These are phyloP conservation scores for Ammopiptanthus mongolicus DNA, from an alignment of 306 rosid genomes.

Conservation along the genomic window DNA sequence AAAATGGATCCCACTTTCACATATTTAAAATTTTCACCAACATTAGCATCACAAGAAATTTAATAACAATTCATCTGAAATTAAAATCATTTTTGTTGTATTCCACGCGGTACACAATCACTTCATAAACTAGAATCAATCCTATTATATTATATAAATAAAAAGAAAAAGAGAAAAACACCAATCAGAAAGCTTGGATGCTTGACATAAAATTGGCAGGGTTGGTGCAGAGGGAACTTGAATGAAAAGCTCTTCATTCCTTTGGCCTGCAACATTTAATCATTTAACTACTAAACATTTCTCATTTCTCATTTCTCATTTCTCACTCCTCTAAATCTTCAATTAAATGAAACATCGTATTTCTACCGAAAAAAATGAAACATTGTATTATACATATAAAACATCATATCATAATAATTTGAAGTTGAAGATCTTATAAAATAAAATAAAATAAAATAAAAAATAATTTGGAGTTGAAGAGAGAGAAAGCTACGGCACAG, in stretches of 20 bases:
- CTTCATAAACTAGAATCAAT: constrained; percentile 1
- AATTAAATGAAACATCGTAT: neutral
- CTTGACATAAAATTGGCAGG: neutral
- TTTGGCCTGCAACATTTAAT: constrained; percentile 12
- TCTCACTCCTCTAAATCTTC: neutral
- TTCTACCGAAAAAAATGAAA: too few relatives aligned
- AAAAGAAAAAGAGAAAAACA: neutral
- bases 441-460: neutral
- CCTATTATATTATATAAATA: neutral
- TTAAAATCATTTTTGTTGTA: neutral
- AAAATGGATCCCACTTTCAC: neutral
- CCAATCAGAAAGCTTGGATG: constrained; percentile 24
- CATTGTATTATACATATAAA: neutral
- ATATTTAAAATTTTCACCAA: neutral
- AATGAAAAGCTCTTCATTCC: neutral
- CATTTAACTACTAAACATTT: neutral
- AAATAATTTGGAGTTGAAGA: constrained; percentile 17
- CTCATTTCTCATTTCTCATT: neutral
- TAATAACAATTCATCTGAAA: neutral
- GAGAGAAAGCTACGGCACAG: constrained; percentile 38
- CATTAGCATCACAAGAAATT: neutral
- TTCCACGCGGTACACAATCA: neutral
- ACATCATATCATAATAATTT: neutral
- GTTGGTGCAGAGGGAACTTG: neutral
- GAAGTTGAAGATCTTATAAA: constrained; percentile 1